Evolutionary conservation across 2,329 filamentous ascomycete genomes (phyloP), one percentile per base, ranked within the genome.

Genomic region (Fusarium odoratissimum): DNA sequence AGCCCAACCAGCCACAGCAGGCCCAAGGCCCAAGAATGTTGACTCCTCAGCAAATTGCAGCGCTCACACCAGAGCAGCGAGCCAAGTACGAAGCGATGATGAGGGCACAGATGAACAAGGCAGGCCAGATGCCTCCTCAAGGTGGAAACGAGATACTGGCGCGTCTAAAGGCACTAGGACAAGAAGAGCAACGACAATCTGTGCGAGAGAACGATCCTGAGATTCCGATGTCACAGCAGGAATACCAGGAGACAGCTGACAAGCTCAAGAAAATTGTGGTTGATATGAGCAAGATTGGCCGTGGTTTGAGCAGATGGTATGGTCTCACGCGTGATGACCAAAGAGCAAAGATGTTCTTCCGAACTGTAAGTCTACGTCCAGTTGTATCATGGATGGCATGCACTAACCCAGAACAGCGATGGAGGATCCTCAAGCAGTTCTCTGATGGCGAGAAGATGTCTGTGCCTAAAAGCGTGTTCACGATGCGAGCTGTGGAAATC

Each of bases 361-460:
- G 83, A 74, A 83, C 82, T 69, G 87, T 89, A 81, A 83, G 87
- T 83, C 16, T 25, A 37, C 16, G 42, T 40, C 19, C 19, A 25
- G 25, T 30, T 28, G 16, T 42, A 13, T 23, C 35, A 13, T 10
- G 11, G 14, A 64, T 40, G 23, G 37, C 45, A 31, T 40, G 5
- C 54, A 69, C 82, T 86, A 78, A 86, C 77, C 42, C 64, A 6
- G 38, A 44, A 13, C 74, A 91, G 88, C 87, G 88, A 66, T 79
- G 84, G 33, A 87, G 87, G 16, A 81, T 91, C 37, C 73, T 84
- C 2, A 84, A 83, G 48, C 89, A 91, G 74, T 91, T 89, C 67
- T 75, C 78, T 8, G 86, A 89, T 63, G 84, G 84, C 19, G 84
- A 87, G 3, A 79, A 81, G 52, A 84, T 87, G 82, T 81, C 76